Conservation (phyloP, 2,329 filamentous ascomycete genomes). For the Grosmannia penicillata region DNA sequence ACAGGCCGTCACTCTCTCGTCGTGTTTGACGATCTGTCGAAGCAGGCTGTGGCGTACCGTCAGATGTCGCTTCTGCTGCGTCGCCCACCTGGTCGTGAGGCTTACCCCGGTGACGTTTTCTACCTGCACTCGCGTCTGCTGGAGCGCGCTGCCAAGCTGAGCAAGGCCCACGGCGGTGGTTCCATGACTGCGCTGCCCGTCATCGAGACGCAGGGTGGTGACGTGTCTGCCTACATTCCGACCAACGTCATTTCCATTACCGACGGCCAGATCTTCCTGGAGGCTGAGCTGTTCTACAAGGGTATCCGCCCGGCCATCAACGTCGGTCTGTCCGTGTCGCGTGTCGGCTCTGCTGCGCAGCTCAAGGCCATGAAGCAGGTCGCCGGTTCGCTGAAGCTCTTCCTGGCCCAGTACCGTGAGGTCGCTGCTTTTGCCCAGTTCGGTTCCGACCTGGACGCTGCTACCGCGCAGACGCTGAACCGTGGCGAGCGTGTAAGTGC, state of each 20-base stretch:
- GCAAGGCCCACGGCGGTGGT: conserved; percentile 83
- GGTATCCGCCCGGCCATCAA: conserved; percentile 99
- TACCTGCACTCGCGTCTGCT: conserved; percentile 98
- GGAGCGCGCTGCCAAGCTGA: conserved; percentile 99
- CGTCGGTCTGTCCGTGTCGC: conserved; percentile 99
- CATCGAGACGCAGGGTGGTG: conserved; percentile 99
- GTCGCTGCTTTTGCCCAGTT: conserved; percentile 99
- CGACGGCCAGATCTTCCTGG: conserved; percentile 99
- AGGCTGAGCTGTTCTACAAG: conserved; percentile 99
- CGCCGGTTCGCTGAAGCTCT: conserved; percentile 97
- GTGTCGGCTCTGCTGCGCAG: conserved; percentile 98
- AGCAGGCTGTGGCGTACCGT: conserved; percentile 96
- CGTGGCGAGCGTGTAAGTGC: conserved; percentile 89
- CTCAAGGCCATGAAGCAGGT: conserved; percentile 99
- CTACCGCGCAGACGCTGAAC: conserved; percentile 95
- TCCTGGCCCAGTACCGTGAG: conserved; percentile 99
- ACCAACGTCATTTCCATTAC: conserved; percentile 99
- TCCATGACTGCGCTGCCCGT: conserved; percentile 93
- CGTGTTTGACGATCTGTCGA: conserved; percentile 89
- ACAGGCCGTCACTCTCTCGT: conserved; percentile 79
- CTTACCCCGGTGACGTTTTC: conserved; percentile 98
- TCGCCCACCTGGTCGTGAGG: conserved; percentile 97
- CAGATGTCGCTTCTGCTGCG: conserved; percentile 98
- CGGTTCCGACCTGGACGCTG: conserved; percentile 97
- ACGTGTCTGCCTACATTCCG: conserved; percentile 98